These are phyloP conservation scores for Dioszegia crocea DNA, from an alignment of 768 basidiomycete species.

Conservation along the genomic window DNA sequence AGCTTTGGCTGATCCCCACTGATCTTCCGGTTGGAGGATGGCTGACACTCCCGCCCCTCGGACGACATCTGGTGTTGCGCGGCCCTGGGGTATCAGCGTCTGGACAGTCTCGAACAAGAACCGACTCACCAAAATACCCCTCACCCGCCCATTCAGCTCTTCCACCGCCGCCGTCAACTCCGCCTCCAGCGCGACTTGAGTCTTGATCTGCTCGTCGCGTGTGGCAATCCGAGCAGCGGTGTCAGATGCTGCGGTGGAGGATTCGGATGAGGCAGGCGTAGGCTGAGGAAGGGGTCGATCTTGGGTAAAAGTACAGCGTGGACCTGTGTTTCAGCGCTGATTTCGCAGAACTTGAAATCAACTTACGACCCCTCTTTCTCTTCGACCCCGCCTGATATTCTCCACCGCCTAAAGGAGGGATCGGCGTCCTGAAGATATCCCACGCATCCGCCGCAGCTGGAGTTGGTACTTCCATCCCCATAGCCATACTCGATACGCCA, in stretches of 20 bases:
- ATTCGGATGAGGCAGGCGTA: not conserved
- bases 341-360: too few species aligned
- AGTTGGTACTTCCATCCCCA: not conserved
- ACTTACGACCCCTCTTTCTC: constrained; percentile 3
- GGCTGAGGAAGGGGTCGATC: not conserved
- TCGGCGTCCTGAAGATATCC: constrained; percentile 4
- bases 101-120: too few species aligned
- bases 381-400: not conserved
- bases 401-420: not conserved
- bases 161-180: constrained; percentile 7
- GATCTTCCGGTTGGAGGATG: not conserved
- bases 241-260: not conserved
- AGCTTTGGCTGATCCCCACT: constrained; percentile 1
- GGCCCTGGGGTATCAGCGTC: not conserved
- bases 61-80: not conserved
- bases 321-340: not conserved
- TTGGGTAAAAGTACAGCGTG: not conserved
- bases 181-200: constrained; percentile 3
- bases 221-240: not conserved
- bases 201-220: not conserved
- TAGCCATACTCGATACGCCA: not conserved
- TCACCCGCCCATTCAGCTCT: constrained; percentile 1
- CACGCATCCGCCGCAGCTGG: not conserved
- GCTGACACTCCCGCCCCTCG: not conserved
- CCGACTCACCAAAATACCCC: not conserved